These are phyloP conservation scores for Dissophora globulifera DNA, from an alignment of 192 early-diverging fungal genomes.

Conservation along the genomic window DNA sequence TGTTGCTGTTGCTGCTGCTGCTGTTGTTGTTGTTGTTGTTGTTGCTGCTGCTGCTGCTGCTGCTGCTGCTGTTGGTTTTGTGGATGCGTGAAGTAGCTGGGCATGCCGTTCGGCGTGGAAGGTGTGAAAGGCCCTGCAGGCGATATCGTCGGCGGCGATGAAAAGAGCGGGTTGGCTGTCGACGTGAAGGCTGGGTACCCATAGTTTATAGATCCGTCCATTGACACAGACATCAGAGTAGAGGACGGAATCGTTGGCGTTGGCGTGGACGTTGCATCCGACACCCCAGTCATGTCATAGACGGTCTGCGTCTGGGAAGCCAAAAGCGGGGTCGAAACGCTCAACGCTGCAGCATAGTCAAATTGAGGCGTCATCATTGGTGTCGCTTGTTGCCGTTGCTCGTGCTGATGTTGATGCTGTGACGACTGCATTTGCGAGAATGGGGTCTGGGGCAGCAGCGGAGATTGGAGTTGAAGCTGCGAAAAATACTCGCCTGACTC, in stretches of 20 bases:
- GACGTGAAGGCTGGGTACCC: constrained; percentile 34
- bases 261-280: too few relatives aligned
- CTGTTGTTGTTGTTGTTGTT: constrained; percentile 19
- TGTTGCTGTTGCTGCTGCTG: constrained; percentile 13
- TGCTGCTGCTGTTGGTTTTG: constrained; percentile 4
- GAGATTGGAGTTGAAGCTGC: constrained; percentile 46
- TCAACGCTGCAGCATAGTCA: not conserved
- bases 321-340: constrained; percentile 36
- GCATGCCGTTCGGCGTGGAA: constrained; percentile 8
- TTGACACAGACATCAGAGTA: constrained; percentile 5
- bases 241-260: constrained; percentile 26
- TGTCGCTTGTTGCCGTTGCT: constrained; percentile 5
- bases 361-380: constrained; percentile 29
- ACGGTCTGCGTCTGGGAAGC: constrained; percentile 34
- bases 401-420: constrained; percentile 15
- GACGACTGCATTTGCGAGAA: constrained; percentile 7
- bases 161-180: constrained; percentile 37
- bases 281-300: constrained; percentile 29
- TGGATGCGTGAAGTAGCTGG: constrained; percentile 35
- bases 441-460: constrained; percentile 20
- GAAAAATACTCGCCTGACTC: constrained; percentile 48
- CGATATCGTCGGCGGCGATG: constrained; percentile 30
- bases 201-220: constrained; percentile 16
- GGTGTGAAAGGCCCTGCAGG: constrained; percentile 37
- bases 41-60: constrained; percentile 12